These are phyloP conservation scores for Rhodotorula graminis DNA, from an alignment of 768 basidiomycete species.

Conservation along the genomic window DNA sequence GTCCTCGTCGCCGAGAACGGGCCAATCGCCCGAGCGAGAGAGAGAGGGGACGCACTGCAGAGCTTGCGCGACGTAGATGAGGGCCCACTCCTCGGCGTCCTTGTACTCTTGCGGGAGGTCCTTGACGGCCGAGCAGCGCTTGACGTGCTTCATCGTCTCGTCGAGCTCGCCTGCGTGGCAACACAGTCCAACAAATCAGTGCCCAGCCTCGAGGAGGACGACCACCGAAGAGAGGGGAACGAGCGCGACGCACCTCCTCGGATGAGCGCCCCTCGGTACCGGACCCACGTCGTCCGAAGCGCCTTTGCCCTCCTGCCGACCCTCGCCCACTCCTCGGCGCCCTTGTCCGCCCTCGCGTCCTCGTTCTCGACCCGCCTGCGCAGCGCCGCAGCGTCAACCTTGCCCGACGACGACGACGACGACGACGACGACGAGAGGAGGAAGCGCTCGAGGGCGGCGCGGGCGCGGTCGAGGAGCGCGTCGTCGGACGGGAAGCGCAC, in stretches of 20 bases:
- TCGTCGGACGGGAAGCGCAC: not conserved
- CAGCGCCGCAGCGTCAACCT: not conserved
- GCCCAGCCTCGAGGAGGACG: not conserved
- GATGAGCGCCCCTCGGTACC: constrained; percentile 17
- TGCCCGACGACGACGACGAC: not conserved
- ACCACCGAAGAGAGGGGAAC: too few species aligned
- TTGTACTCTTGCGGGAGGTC: constrained; percentile 23
- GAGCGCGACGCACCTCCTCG: constrained; percentile 1
- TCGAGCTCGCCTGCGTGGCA: constrained; percentile 27
- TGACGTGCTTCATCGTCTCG: constrained; percentile 15
- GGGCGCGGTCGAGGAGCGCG: not conserved
- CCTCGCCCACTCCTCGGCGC: constrained; percentile 18
- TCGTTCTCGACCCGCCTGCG: not conserved
- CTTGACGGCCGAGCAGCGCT: not conserved
- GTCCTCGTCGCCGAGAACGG: too few species aligned
- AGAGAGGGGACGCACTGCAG: constrained; percentile 21
- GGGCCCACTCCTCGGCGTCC: constrained; percentile 35
- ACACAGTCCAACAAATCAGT: not conserved
- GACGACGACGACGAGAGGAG: not conserved
- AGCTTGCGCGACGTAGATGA: constrained; percentile 32
- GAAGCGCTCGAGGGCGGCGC: constrained; percentile 27
- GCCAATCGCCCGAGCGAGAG: too few species aligned
- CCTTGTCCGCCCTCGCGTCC: not conserved
- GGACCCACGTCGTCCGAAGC: constrained; percentile 26
- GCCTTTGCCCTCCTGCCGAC: constrained; percentile 6